Conservation (phyloP, 768 basidiomycete genomes). For the Podaxis carcinomalis region DNA sequence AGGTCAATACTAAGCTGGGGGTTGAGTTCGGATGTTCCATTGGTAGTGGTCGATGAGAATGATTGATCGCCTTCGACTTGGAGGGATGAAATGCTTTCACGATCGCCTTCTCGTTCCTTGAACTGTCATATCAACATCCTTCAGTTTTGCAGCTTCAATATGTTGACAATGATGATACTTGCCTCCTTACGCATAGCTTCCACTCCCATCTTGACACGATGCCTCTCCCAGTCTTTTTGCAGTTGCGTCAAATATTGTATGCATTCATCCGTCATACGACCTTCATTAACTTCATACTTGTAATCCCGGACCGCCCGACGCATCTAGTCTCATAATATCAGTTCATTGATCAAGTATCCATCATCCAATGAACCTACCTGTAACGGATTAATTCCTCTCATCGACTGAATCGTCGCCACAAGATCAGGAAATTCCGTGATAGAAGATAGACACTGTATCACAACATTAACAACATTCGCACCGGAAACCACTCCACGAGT, state of each 20-base stretch:
- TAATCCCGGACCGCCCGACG: constrained; percentile 90
- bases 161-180: background rate
- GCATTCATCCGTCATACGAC: constrained; percentile 92
- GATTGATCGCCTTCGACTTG: constrained; percentile 27
- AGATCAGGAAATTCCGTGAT: constrained; percentile 85
- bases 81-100: constrained; percentile 54
- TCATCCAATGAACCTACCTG: constrained; percentile 48
- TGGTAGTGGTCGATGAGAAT: constrained; percentile 19
- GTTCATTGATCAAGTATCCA: background rate
- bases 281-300: constrained; percentile 91
- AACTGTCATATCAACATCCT: constrained; percentile 39
- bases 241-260: constrained; percentile 90
- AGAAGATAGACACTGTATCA: constrained; percentile 71
- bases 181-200: constrained; percentile 81
- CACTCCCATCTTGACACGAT: constrained; percentile 82
- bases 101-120: constrained; percentile 63
- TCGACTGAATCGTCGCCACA: constrained; percentile 83
- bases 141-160: background rate
- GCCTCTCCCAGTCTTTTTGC: constrained; percentile 96
- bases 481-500: background rate
- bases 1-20: constrained; percentile 67
- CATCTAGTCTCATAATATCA: constrained; percentile 51
- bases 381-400: constrained; percentile 86
- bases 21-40: constrained; percentile 29
- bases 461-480: background rate